These are phyloP conservation scores for Ceratobasidium sp. DNA, from an alignment of 1,284 basidiomycete species.

Conservation along the genomic window DNA sequence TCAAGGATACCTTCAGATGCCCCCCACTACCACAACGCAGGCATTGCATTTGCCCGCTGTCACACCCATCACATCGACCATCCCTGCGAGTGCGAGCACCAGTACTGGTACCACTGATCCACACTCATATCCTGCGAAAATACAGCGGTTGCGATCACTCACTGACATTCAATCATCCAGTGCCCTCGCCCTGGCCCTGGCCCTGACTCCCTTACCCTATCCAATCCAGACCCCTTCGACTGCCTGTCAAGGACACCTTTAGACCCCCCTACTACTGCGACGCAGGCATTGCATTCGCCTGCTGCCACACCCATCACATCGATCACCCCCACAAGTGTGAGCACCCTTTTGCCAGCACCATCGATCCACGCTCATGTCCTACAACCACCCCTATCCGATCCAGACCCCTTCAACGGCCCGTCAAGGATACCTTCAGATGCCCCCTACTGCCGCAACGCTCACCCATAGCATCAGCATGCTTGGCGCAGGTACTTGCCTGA, in stretches of 20 bases:
- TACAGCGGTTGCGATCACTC: neutral
- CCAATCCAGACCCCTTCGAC: slow-evolving; percentile 9
- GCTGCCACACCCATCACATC: neutral
- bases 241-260: too few species aligned
- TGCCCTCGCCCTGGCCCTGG: neutral
- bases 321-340: slow-evolving; percentile 11
- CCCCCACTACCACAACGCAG: too few species aligned
- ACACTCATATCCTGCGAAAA: too few species aligned
- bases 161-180: neutral
- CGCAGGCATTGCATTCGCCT: neutral
- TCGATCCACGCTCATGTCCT: neutral
- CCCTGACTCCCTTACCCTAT: neutral
- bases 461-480: too few species aligned
- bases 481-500: too few species aligned
- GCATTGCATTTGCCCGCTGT: neutral
- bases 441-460: too few species aligned
- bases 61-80: slow-evolving; percentile 1
- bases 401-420: too few species aligned
- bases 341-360: neutral
- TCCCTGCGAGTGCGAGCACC: too few species aligned
- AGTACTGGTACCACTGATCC: too few species aligned
- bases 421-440: too few species aligned
- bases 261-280: neutral
- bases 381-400: too few species aligned
- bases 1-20: too few species aligned